phyloP scores from a whole-genome alignment of 2,329 filamentous ascomycete species.

The Pyrenophora graminea region DNA sequence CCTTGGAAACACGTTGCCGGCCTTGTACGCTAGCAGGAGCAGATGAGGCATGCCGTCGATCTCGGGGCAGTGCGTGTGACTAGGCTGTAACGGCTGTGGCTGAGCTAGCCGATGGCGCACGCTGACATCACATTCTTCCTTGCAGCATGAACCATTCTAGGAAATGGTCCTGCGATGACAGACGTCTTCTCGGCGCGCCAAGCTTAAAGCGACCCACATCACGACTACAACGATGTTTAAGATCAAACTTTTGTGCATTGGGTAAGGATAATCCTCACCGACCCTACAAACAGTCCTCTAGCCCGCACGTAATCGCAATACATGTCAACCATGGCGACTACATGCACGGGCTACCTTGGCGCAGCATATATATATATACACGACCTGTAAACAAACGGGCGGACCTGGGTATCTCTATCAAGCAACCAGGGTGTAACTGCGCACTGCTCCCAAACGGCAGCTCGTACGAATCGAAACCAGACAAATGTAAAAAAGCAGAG shows the following conservation, averaged over 20 bases:
- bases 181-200: too few species aligned
- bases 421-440: slow-evolving; percentile 23
- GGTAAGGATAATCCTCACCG: slow-evolving; percentile 8
- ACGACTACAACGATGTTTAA: background rate
- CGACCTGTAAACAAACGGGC: slow-evolving; percentile 15
- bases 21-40: slow-evolving; percentile 1
- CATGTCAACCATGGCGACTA: slow-evolving; percentile 24
- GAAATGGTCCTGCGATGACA: background rate
- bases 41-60: background rate
- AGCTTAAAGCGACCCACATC: background rate
- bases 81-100: slow-evolving; percentile 3
- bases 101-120: background rate
- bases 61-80: slow-evolving; percentile 4
- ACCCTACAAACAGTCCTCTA: slow-evolving; percentile 7
- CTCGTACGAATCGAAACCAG: slow-evolving; percentile 14
- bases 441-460: slow-evolving; percentile 16
- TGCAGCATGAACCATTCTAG: too few species aligned
- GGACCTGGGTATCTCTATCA: slow-evolving; percentile 7
- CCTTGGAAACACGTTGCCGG: background rate
- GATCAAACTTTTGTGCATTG: slow-evolving; percentile 19
- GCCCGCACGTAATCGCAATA: slow-evolving; percentile 7
- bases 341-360: slow-evolving; percentile 18
- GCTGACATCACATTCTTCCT: background rate
- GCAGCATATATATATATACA: slow-evolving; percentile 21
- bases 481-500: slow-evolving; percentile 7